Conservation (phyloP, 1,284 basidiomycete genomes). For the Porogramme epimiltina region DNA sequence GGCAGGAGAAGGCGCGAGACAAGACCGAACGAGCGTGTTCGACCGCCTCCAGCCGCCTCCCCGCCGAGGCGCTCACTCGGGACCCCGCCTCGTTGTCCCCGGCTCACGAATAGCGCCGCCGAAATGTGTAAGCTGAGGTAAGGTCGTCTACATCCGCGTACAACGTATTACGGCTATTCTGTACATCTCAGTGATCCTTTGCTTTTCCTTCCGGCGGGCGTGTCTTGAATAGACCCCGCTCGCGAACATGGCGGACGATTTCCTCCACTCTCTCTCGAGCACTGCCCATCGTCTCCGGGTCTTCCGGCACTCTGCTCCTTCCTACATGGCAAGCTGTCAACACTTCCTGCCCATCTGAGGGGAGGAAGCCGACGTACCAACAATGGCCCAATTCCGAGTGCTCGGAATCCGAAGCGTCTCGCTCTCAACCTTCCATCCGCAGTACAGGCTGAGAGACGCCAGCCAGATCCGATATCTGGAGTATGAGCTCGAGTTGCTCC, state of each 20-base stretch:
- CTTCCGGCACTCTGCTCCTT: slow-evolving; percentile 29
- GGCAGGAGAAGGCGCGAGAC: too few species aligned
- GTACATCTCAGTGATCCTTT: slow-evolving; percentile 41
- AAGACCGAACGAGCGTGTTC: too few species aligned
- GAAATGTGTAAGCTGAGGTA: too few species aligned
- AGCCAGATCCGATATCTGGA: slow-evolving; percentile 85
- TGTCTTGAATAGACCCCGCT: slow-evolving; percentile 67
- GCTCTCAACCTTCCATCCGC: slow-evolving; percentile 87
- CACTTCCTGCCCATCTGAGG: not conserved
- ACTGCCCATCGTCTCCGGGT: slow-evolving; percentile 20
- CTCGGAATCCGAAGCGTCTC: slow-evolving; percentile 89
- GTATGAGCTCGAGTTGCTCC: slow-evolving; percentile 64
- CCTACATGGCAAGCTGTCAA: slow-evolving; percentile 23
- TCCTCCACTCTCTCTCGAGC: slow-evolving; percentile 34
- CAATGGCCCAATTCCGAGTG: slow-evolving; percentile 90
- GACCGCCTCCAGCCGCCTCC: too few species aligned
- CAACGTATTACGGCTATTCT: too few species aligned
- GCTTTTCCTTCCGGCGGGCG: slow-evolving; percentile 72
- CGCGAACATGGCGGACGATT: slow-evolving; percentile 52
- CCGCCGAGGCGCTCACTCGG: too few species aligned
- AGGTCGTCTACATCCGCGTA: too few species aligned
- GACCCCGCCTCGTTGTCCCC: too few species aligned
- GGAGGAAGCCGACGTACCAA: slow-evolving; percentile 56
- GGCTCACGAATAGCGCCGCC: too few species aligned
- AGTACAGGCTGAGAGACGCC: slow-evolving; percentile 64